These are phyloP conservation scores for Trichoderma hamatum DNA, from an alignment of 2,329 filamentous ascomycete genomes.

Conservation along the genomic window DNA sequence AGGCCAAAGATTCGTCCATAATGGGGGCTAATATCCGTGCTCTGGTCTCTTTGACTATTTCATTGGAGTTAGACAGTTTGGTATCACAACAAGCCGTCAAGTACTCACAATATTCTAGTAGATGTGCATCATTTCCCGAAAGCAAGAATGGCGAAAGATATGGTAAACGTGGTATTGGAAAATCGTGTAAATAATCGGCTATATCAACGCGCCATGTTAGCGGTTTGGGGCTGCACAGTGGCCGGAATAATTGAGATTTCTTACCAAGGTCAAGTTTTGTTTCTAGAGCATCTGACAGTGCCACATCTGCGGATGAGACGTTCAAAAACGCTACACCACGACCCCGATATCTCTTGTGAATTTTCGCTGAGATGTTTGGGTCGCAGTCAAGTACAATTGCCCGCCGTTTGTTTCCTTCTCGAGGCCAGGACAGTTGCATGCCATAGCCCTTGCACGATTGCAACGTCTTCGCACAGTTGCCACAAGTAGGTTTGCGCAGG, in stretches of 20 bases:
- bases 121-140: background rate
- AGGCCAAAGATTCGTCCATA: slow-evolving; percentile 21
- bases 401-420: slow-evolving; percentile 23
- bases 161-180: background rate
- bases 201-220: background rate
- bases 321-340: slow-evolving; percentile 4
- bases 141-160: background rate
- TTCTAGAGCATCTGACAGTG: slow-evolving; percentile 7
- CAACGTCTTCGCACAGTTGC: slow-evolving; percentile 18
- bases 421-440: slow-evolving; percentile 26
- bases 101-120: slow-evolving; percentile 4
- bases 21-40: slow-evolving; percentile 20
- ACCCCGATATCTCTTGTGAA: background rate
- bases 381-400: slow-evolving; percentile 1
- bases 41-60: slow-evolving; percentile 20
- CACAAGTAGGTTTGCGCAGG: slow-evolving; percentile 14
- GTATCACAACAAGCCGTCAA: background rate
- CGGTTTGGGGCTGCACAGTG: background rate
- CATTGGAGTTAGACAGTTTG: background rate
- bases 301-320: slow-evolving; percentile 6
- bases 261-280: slow-evolving; percentile 7
- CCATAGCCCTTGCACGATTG: slow-evolving; percentile 23
- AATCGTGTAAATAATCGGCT: background rate
- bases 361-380: background rate
- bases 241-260: background rate